These are phyloP conservation scores for Penicillium cinerascens DNA, from an alignment of 495 filamentous ascomycete species.

Conservation along the genomic window DNA sequence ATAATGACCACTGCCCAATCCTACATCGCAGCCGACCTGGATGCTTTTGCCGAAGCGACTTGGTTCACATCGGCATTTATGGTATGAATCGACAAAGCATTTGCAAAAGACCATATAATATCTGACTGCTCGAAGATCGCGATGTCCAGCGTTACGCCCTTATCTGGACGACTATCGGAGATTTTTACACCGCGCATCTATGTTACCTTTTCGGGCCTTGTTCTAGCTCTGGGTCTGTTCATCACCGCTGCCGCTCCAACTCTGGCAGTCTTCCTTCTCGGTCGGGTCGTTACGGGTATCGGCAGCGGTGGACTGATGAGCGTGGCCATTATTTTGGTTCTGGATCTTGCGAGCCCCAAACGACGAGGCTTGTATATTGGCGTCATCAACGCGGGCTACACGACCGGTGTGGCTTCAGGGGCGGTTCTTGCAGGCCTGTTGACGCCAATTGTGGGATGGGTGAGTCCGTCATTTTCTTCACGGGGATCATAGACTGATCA, in stretches of 20 bases:
- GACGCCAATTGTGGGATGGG: slow-evolving; percentile 62
- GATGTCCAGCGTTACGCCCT: slow-evolving; percentile 60
- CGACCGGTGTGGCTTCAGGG: slow-evolving; percentile 64
- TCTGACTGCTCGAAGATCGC: slow-evolving; percentile 49
- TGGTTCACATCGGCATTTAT: slow-evolving; percentile 76
- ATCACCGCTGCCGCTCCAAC: slow-evolving; percentile 55
- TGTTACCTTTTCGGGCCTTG: slow-evolving; percentile 50
- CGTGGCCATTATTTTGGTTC: slow-evolving; percentile 62
- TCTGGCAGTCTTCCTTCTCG: slow-evolving; percentile 61
- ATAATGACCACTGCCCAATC: slow-evolving; percentile 74
- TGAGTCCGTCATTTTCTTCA: slow-evolving; percentile 21
- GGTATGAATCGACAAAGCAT: slow-evolving; percentile 19
- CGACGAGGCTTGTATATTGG: slow-evolving; percentile 68
- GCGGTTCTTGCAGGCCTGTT: slow-evolving; percentile 67
- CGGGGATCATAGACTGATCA: not conserved
- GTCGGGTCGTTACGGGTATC: slow-evolving; percentile 59
- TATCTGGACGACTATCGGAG: slow-evolving; percentile 62
- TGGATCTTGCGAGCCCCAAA: slow-evolving; percentile 62
- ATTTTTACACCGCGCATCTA: slow-evolving; percentile 64
- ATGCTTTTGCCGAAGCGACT: slow-evolving; percentile 64
- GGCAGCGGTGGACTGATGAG: slow-evolving; percentile 66
- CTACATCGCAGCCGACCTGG: slow-evolving; percentile 64
- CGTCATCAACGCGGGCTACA: slow-evolving; percentile 61
- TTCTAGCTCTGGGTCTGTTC: slow-evolving; percentile 59
- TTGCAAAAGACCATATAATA: not conserved